These are phyloP conservation scores for Aspergillus nidulans DNA, from an alignment of 495 filamentous ascomycete species.

Conservation along the genomic window DNA sequence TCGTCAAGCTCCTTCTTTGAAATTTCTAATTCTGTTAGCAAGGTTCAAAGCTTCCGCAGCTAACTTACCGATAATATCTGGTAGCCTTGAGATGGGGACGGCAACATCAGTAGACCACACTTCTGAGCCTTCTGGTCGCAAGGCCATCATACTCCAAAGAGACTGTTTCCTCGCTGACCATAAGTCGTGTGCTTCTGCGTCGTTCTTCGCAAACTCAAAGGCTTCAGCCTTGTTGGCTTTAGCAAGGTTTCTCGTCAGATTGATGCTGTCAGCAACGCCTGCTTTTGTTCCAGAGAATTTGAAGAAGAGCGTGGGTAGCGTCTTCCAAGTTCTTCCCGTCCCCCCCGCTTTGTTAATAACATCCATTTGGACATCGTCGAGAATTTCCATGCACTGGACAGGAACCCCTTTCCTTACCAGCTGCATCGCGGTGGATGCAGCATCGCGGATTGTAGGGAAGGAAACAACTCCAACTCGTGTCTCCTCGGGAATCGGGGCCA, in stretches of 20 bases:
- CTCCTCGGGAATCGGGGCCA: slow-evolving; percentile 71
- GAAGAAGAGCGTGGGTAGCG: slow-evolving; percentile 87
- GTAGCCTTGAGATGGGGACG: slow-evolving; percentile 78
- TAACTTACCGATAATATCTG: slow-evolving; percentile 72
- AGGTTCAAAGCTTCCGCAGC: background rate
- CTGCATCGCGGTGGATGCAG: slow-evolving; percentile 73
- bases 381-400: slow-evolving; percentile 83
- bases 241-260: slow-evolving; percentile 64
- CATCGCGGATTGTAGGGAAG: slow-evolving; percentile 72
- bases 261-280: slow-evolving; percentile 79
- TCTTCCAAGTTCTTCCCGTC: slow-evolving; percentile 68
- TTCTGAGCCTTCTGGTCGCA: slow-evolving; percentile 54
- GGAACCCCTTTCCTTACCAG: slow-evolving; percentile 77
- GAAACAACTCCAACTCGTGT: slow-evolving; percentile 80
- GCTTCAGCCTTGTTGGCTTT: slow-evolving; percentile 54
- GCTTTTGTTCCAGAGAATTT: slow-evolving; percentile 78
- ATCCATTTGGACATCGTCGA: slow-evolving; percentile 93
- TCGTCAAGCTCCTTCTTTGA: slow-evolving; percentile 87
- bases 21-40: slow-evolving; percentile 49
- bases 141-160: slow-evolving; percentile 58
- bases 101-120: slow-evolving; percentile 83
- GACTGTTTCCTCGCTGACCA: slow-evolving; percentile 89
- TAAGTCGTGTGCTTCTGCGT: slow-evolving; percentile 66
- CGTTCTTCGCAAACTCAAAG: slow-evolving; percentile 75
- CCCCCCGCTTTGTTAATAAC: slow-evolving; percentile 79